Evolutionary conservation across 2,329 filamentous ascomycete genomes (phyloP), one percentile per base, ranked within the genome.

Genomic region (Fusarium cyanostomum): DNA sequence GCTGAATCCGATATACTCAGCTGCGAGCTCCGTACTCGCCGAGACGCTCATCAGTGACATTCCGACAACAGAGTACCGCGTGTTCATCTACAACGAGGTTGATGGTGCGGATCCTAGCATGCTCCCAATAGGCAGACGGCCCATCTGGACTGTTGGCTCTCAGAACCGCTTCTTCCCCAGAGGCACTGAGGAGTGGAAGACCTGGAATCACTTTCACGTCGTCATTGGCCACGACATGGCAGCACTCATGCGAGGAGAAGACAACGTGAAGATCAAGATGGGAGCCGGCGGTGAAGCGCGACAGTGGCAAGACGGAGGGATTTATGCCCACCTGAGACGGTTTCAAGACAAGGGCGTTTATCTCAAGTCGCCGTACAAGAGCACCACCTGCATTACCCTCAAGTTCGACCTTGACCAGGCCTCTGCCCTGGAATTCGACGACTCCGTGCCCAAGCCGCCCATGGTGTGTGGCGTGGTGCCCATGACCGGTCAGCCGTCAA

Each of bases 1-100:
- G 21, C 21, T 21, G 21, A 6, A 21, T 6, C 21, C 21, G 21
- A 21, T 21, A 21, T 21, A 21, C 21, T 21, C 21, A 21, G 21
- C 21, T 21, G 21, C 21, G 21, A 21, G 21, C 6, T 42, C 41
- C 10, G 33, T 58, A 12, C 43, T 65, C 10, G 44, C 48, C 28
- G 62, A 65, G 42, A 51, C 56, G 3, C 39, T 52, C 21, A 46
- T 65, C 44, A 24, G 46, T 3, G 57, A 65, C 8, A 65, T 65
- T 11, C 10, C 62, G 4, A 39, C 21, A 6, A 61, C 46, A 12
- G 59, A 55, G 12, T 46, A 57, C 11, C 49, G 12, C 5, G 13
- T 66, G 6, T 66, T 48, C 11, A 8, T 64, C 10, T 53, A 57
- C 33, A 59, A 59, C 27, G 45, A 58, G 9, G 10, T 30, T 7